Evolutionary conservation across 768 basidiomycete species (phyloP).

Genomic region (Kwoniella bestiolae): DNA sequence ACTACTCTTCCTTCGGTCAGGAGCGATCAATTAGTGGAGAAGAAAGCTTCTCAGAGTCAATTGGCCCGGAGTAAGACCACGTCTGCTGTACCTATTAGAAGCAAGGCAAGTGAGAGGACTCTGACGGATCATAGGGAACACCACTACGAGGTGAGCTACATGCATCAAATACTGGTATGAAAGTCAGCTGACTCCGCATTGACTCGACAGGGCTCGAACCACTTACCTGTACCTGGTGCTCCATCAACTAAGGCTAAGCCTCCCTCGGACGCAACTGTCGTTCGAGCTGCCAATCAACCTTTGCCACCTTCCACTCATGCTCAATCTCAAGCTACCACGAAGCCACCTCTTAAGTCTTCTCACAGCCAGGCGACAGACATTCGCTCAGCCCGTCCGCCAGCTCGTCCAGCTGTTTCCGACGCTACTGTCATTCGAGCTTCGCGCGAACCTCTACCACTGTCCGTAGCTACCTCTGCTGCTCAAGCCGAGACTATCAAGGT

Average conservation of each 20-base stretch:
- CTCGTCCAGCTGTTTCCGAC: background rate
- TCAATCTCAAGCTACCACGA: background rate
- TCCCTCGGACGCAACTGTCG: constrained; percentile 7
- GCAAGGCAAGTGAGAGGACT: background rate
- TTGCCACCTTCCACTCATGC: constrained; percentile 2
- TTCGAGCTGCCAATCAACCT: constrained; percentile 14
- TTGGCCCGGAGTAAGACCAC: constrained; percentile 8
- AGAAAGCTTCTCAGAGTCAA: background rate
- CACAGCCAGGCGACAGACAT: background rate
- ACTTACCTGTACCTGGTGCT: constrained; percentile 3
- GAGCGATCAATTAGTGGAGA: constrained; percentile 4
- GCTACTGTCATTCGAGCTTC: constrained; percentile 11
- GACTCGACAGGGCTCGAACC: background rate
- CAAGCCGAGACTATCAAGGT: constrained; percentile 4
- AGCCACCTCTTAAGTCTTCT: background rate
- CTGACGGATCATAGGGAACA: background rate
- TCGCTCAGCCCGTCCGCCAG: background rate
- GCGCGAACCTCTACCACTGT: constrained; percentile 13
- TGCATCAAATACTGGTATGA: background rate
- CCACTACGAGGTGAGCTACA: constrained; percentile 9
- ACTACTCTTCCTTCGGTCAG: constrained; percentile 1
- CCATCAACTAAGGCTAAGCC: background rate
- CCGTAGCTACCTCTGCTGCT: background rate
- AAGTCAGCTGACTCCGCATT: background rate
- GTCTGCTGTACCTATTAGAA: background rate